These are phyloP conservation scores for Omphalea diandra DNA, from an alignment of 441 rosid genomes.

Conservation along the genomic window DNA sequence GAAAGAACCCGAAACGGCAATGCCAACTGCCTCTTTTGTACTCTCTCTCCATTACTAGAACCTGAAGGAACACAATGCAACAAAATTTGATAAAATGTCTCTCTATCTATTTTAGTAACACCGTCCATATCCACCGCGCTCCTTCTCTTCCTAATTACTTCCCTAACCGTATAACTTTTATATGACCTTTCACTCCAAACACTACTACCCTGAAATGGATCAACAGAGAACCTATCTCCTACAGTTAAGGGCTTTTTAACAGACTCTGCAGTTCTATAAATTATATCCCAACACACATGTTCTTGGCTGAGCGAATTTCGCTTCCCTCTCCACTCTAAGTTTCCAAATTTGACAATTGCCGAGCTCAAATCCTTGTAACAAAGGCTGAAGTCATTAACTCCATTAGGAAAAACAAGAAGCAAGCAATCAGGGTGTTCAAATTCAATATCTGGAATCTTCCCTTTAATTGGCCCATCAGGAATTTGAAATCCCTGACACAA, in stretches of 20 bases:
- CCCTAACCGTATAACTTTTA: slow-evolving; percentile 44
- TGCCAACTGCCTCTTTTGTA: slow-evolving; percentile 56
- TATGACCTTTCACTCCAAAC: slow-evolving; percentile 44
- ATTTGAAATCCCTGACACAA: slow-evolving; percentile 37
- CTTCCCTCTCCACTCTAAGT: slow-evolving; percentile 65
- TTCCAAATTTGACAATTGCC: slow-evolving; percentile 36
- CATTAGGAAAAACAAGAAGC: slow-evolving; percentile 70
- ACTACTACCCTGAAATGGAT: slow-evolving; percentile 47
- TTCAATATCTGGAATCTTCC: slow-evolving; percentile 56
- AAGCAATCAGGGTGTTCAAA: slow-evolving; percentile 87
- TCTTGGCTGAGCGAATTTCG: slow-evolving; percentile 71
- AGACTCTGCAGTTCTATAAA: slow-evolving; percentile 65
- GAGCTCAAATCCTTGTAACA: slow-evolving; percentile 47
- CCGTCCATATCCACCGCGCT: slow-evolving; percentile 90
- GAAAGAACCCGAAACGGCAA: slow-evolving; percentile 75
- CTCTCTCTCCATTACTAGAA: slow-evolving; percentile 39
- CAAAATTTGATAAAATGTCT: slow-evolving; percentile 70
- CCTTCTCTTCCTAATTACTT: slow-evolving; percentile 77
- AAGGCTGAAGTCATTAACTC: slow-evolving; percentile 35
- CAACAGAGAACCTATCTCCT: slow-evolving; percentile 27
- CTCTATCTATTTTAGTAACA: slow-evolving; percentile 55
- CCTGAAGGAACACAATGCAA: slow-evolving; percentile 86
- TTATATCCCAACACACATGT: slow-evolving; percentile 79
- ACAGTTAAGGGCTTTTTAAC: slow-evolving; percentile 54
- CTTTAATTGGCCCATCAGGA: slow-evolving; percentile 50